phyloP scores from a whole-genome alignment of 371 early-diverging fungal genomes.

The Rozella allomycis region DNA sequence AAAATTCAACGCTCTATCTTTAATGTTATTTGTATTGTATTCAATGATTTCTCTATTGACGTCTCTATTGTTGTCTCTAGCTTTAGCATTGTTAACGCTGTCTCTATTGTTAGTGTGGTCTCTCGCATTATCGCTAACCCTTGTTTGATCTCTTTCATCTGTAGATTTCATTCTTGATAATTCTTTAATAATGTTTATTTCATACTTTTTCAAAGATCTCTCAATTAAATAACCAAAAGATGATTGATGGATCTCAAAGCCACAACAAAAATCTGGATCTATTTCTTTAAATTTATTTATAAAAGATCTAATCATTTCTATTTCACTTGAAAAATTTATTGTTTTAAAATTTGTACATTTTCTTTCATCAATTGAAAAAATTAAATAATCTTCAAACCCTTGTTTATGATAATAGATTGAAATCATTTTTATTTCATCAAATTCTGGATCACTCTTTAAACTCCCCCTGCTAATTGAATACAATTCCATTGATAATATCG shows the following conservation, averaged over 20 bases:
- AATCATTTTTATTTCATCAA: too few species aligned
- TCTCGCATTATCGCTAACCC: not conserved
- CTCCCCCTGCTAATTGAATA: not conserved
- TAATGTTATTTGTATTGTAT: too few species aligned
- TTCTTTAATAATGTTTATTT: not conserved
- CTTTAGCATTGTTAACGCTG: too few species aligned
- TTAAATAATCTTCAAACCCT: too few species aligned
- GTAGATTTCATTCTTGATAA: not conserved
- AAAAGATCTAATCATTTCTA: conserved; percentile 21
- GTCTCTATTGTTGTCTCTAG: too few species aligned
- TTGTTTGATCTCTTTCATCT: not conserved
- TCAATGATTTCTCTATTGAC: too few species aligned
- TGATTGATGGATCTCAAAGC: conserved; percentile 54
- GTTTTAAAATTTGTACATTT: conserved; percentile 3
- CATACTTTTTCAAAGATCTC: conserved; percentile 11
- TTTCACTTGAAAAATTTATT: conserved; percentile 18
- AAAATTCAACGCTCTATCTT: conserved; percentile 6
- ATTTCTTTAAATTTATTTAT: conserved; percentile 22
- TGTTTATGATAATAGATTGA: too few species aligned
- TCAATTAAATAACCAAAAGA: conserved; percentile 76
- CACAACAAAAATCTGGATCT: conserved; percentile 69
- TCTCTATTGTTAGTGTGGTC: too few species aligned
- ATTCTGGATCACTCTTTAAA: too few species aligned
- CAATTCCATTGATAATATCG: conserved; percentile 4
- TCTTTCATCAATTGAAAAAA: too few species aligned